Evolutionary conservation across 148 eudicot genomes (phyloP), one percentile per base, ranked within the genome.

Genomic region (Heliosperma pusillum): DNA sequence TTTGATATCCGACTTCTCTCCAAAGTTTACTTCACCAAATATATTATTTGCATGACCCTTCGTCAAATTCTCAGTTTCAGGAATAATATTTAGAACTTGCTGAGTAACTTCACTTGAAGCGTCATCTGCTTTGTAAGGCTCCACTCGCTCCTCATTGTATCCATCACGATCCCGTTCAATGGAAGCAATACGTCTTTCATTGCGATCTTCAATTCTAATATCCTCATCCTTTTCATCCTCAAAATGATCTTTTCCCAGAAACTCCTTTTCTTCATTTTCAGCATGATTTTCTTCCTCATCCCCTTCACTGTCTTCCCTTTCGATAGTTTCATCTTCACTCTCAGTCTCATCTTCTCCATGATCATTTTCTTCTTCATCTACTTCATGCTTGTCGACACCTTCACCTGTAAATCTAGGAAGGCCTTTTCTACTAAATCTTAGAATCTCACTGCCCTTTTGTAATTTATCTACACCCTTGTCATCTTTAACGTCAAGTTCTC

Each of bases 101-200:
- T 88, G 93, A 64, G 92, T 86, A 78, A 95, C 98, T 74, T 96
- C 98, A 83, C 97, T 95, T 55, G 98, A 95, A 77, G 97, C 98
- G 83, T 95, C 97, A 80, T 95, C 98, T 1, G 92, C 98, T 82
- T 86, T 89, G 71, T 95, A 92, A 15, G 85, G 85, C 78, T 86
- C 90, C 70, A 89, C 98, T 68, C 90, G 88, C 45, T 93, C 96
- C 64, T 66, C 74, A 61, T 69, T 71, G 9, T 64, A 84, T 60
- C 69, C 84, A 69, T 82, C 93, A 68, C 62, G 83, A 77, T 83
- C 91, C 62, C 73, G 89, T 45, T 88, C 88, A 70, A 81, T 86
- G 33, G 42, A 58, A 33, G 68, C 58, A 45, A 27, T 76, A 58
- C 81, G 87, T 9, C 67, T 67, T 29, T 86, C 88, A 53, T 22